These are phyloP conservation scores for Beta macrorhiza DNA, from an alignment of 179 eudicot species.

Conservation along the genomic window DNA sequence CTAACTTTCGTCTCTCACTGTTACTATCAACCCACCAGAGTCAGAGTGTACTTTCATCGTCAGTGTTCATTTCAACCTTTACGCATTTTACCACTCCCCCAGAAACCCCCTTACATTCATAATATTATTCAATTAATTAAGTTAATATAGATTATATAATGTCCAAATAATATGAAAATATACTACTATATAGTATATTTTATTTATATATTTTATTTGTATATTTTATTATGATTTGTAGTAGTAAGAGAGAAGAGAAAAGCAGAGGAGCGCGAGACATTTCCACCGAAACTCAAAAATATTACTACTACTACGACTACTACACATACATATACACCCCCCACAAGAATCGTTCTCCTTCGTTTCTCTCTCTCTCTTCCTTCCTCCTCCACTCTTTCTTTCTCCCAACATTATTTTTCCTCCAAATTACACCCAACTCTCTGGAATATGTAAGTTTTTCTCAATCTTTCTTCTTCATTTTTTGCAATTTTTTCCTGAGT, in stretches of 20 bases:
- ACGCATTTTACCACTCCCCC: too few species aligned
- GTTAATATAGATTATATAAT: too few species aligned
- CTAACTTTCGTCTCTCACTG: too few species aligned
- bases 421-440: conserved; percentile 10
- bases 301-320: background rate
- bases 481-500: background rate
- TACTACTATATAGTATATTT: too few species aligned
- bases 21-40: too few species aligned
- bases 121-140: too few species aligned
- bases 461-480: conserved; percentile 1
- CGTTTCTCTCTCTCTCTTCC: conserved; percentile 9
- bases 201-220: too few species aligned
- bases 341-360: conserved; percentile 36
- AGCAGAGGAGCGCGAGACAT: conserved; percentile 1
- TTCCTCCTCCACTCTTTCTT: conserved; percentile 2
- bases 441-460: conserved; percentile 31
- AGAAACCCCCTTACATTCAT: too few species aligned
- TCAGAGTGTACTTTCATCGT: too few species aligned
- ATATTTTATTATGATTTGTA: too few species aligned
- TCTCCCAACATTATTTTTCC: conserved; percentile 16
- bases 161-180: too few species aligned
- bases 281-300: conserved; percentile 4
- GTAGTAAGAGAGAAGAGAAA: background rate
- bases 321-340: conserved; percentile 13
- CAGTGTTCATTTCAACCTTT: too few species aligned